Evolutionary conservation across 345 rosid genomes (phyloP).

Genomic region (Cardiospermum halicacabum): DNA sequence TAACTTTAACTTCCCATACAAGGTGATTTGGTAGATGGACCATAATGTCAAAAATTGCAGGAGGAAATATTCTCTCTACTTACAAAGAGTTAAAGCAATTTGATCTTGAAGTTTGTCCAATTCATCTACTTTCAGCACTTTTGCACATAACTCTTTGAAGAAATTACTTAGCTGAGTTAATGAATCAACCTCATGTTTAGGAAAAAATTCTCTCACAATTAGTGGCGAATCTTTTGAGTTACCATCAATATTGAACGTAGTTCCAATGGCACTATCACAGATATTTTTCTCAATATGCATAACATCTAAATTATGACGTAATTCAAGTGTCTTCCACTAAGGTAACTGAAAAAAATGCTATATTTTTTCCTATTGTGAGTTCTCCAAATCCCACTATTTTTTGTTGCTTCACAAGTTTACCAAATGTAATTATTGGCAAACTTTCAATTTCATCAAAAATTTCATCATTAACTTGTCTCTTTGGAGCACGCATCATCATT

Average conservation of each 20-base stretch:
- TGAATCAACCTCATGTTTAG: not conserved
- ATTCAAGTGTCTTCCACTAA: not conserved
- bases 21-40: constrained; percentile 8
- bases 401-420: not conserved
- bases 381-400: not conserved
- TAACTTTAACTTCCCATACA: not conserved
- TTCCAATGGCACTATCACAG: constrained; percentile 1
- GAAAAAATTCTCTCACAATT: not conserved
- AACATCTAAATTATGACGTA: not conserved
- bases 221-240: constrained; percentile 6
- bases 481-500: not conserved
- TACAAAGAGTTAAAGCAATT: not conserved
- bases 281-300: constrained; percentile 13
- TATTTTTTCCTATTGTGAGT: not conserved
- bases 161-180: not conserved
- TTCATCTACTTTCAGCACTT: not conserved
- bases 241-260: not conserved
- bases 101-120: not conserved
- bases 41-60: not conserved
- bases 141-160: constrained; percentile 3
- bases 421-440: not conserved
- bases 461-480: not conserved
- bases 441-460: not conserved
- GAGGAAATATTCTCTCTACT: not conserved
- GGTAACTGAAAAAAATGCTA: constrained; percentile 10